Evolutionary conservation across 352 stramenopile genomes (phyloP), one percentile per base, ranked within the genome.

Genomic region (Globisporangium abappressorium): DNA sequence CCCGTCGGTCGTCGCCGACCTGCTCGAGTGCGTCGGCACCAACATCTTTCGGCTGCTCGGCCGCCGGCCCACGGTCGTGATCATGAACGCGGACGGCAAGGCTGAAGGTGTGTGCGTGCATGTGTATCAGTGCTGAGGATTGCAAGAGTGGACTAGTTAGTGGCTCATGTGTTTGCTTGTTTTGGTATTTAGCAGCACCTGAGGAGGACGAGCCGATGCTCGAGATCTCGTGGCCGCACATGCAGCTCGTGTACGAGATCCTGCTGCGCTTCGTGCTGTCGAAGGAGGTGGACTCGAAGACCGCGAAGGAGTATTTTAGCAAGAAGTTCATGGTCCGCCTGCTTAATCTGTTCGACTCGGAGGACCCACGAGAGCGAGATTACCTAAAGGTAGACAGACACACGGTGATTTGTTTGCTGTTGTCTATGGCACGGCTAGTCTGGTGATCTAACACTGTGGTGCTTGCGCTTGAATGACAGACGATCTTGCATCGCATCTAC

Each of bases 211-310:
- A 99, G 76, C 97, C 97, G n/a, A 87, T 98, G 60, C 75, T 99
- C 28, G 98, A 99, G 78, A 84, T 91, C 6, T 91, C 96, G 20
- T 99, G 97, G 97, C 97, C 97, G 24, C 97, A 99, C 73, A 83
- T 99, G 70, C 94, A 98, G 75, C 91, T 99, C 33, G 97, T 98
- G 22, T 99, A 99, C 76, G 98, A 99, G 79, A 98, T 99, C 70
- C 97, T 99, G 67, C 79, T 99, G 28, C 90, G 97, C 26, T 99
- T 99, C 73, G 97, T 99, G 65, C 86, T 99, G 33, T 97, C 84
- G 6, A 92, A 92, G 15, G 96, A 99, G 80, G 97, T 99, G 30
- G 97, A 98, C 72, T 96, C 97, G 6, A 98, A 98, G 79, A 92
- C 95, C 14, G 97, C 97, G 9, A 99, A 99, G 79, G 96, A 98